Evolutionary conservation across 352 stramenopile species (phyloP).

Genomic region (Globisporangium megalacanthum): DNA sequence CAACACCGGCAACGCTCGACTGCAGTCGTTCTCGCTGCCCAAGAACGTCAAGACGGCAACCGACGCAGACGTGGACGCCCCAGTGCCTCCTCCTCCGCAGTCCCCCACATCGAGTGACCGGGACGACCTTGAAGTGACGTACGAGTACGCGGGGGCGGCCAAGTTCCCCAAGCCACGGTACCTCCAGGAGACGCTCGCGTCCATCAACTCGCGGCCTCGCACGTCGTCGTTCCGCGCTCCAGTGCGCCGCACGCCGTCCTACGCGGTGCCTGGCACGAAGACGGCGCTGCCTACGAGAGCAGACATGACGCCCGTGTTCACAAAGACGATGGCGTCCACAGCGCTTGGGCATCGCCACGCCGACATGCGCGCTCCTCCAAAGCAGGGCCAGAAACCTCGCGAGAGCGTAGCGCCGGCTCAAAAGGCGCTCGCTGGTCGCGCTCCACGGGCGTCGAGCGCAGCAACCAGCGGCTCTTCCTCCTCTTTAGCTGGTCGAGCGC

Average conservation of each 20-base stretch:
- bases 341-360: neutral
- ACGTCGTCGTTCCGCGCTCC: slow-evolving; percentile 9
- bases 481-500: neutral
- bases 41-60: slow-evolving; percentile 13
- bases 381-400: slow-evolving; percentile 1
- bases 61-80: slow-evolving; percentile 19
- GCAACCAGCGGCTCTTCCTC: neutral
- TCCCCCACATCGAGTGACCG: slow-evolving; percentile 24
- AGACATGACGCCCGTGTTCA: slow-evolving; percentile 11
- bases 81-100: slow-evolving; percentile 21
- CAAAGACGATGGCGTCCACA: slow-evolving; percentile 10
- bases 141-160: slow-evolving; percentile 13
- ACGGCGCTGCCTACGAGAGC: slow-evolving; percentile 19
- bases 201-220: slow-evolving; percentile 42
- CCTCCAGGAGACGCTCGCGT: slow-evolving; percentile 43
- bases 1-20: slow-evolving; percentile 6
- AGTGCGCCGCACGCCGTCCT: slow-evolving; percentile 17
- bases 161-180: slow-evolving; percentile 33
- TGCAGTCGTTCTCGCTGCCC: slow-evolving; percentile 42
- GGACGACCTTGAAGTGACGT: slow-evolving; percentile 38
- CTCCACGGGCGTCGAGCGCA: slow-evolving; percentile 4
- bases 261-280: slow-evolving; percentile 14
- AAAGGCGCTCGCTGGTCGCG: slow-evolving; percentile 13
- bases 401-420: slow-evolving; percentile 8
- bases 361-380: slow-evolving; percentile 1